Evolutionary conservation across 2,329 filamentous ascomycete species (phyloP).

Genomic region (Didymella pinodella): DNA sequence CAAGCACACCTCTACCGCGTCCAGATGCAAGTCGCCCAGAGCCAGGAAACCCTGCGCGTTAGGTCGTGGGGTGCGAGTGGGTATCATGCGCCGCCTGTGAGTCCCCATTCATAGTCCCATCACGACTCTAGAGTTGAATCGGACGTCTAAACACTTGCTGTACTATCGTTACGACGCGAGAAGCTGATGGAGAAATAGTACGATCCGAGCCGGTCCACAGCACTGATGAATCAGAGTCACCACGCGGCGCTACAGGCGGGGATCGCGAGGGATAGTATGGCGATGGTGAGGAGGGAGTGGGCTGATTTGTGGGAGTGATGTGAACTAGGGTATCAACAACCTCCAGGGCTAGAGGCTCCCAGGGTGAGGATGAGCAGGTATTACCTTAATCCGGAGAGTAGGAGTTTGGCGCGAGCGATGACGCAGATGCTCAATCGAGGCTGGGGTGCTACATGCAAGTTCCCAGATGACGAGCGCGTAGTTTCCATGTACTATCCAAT

Average conservation of each 20-base stretch:
- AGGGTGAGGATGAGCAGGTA: too few species aligned
- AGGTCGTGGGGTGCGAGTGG: background rate
- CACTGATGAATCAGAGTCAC: conserved; percentile 22
- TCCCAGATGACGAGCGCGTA: too few species aligned
- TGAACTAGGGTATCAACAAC: too few species aligned
- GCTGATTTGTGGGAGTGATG: conserved; percentile 7
- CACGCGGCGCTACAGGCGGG: conserved; percentile 27
- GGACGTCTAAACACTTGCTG: too few species aligned
- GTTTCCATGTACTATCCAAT: too few species aligned
- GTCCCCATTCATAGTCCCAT: background rate
- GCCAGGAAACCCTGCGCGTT: background rate
- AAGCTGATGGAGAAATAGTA: conserved; percentile 2
- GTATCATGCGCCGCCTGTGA: background rate
- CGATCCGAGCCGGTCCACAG: conserved; percentile 22
- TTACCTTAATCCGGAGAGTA: too few species aligned
- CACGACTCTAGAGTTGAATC: too few species aligned
- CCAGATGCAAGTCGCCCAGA: background rate
- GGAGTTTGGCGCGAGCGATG: too few species aligned
- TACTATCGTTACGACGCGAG: too few species aligned
- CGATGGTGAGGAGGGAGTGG: conserved; percentile 27
- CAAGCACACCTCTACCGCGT: background rate
- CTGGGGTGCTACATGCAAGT: too few species aligned
- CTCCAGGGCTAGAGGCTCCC: too few species aligned
- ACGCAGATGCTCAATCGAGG: too few species aligned
- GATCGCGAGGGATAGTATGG: conserved; percentile 23